Percentiles rank a stretch among this genome's conserved stretches.
Evolutionary conservation across 345 rosid genomes (phyloP).

Genomic region (Lumnitzera littorea): DNA sequence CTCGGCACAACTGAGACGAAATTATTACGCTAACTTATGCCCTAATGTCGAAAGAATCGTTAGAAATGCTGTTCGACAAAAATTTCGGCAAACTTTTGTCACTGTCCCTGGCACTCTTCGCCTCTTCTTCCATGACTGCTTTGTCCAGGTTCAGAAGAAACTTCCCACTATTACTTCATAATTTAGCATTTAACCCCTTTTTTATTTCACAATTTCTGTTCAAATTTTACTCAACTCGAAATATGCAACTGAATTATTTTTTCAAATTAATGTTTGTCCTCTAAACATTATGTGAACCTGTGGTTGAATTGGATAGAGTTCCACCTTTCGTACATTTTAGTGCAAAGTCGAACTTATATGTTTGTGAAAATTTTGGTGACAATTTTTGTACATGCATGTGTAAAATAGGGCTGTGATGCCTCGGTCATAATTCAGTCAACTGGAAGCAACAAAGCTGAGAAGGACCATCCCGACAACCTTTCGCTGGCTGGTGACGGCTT

Average conservation of each 20-base stretch:
- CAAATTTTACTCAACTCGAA: too few relatives aligned
- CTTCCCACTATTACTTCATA: too few relatives aligned
- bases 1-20: conserved; percentile 50
- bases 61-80: conserved; percentile 29
- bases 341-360: too few relatives aligned
- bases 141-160: conserved; percentile 39
- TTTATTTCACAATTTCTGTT: too few relatives aligned
- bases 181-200: too few relatives aligned
- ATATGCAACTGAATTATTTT: too few relatives aligned
- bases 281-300: too few relatives aligned
- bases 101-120: conserved; percentile 79
- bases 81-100: conserved; percentile 56
- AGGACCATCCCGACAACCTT: conserved; percentile 70
- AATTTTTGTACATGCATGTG: not conserved
- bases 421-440: conserved; percentile 56
- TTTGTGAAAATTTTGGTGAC: not conserved
- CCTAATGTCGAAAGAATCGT: conserved; percentile 70
- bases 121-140: conserved; percentile 84
- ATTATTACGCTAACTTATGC: conserved; percentile 48
- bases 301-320: too few relatives aligned
- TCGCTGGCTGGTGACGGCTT: conserved; percentile 90
- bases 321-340: too few relatives aligned
- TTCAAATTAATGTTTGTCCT: too few relatives aligned
- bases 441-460: conserved; percentile 56
- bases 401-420: conserved; percentile 71